Percentiles rank a stretch among this genome's conserved stretches.
Evolutionary conservation across 768 basidiomycete genomes (phyloP).

Genomic region (Crassisporium funariophilum): DNA sequence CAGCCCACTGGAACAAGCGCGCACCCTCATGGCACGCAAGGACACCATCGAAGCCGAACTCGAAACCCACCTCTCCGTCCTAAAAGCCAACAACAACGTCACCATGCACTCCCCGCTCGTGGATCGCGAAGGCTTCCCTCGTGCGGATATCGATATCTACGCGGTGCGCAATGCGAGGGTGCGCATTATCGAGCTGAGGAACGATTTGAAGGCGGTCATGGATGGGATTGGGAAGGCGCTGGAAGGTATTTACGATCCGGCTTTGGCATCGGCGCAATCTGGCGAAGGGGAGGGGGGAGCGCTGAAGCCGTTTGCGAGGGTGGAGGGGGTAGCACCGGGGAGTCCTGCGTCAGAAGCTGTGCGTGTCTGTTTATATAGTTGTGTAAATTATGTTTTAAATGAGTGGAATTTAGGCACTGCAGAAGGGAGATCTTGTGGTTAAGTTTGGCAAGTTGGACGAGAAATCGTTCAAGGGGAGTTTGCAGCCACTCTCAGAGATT

Average conservation of each 20-base stretch:
- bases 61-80: slow-evolving; percentile 58
- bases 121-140: slow-evolving; percentile 87
- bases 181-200: slow-evolving; percentile 77
- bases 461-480: slow-evolving; percentile 47
- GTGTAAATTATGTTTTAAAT: neutral
- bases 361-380: slow-evolving; percentile 11
- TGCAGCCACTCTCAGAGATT: slow-evolving; percentile 73
- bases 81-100: slow-evolving; percentile 66
- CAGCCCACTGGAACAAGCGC: slow-evolving; percentile 57
- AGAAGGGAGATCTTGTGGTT: slow-evolving; percentile 68
- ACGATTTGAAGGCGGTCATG: slow-evolving; percentile 71
- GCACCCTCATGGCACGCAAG: slow-evolving; percentile 66
- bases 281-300: slow-evolving; percentile 9
- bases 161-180: slow-evolving; percentile 75
- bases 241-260: slow-evolving; percentile 65
- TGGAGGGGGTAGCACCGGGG: slow-evolving; percentile 76
- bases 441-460: slow-evolving; percentile 70
- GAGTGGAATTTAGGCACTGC: slow-evolving; percentile 53
- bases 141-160: slow-evolving; percentile 83
- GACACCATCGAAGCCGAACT: slow-evolving; percentile 75
- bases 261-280: slow-evolving; percentile 18
- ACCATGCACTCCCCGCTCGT: slow-evolving; percentile 77
- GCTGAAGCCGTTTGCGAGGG: slow-evolving; percentile 69
- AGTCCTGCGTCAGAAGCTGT: slow-evolving; percentile 89
- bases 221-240: slow-evolving; percentile 68